phyloP scores from a whole-genome alignment of 192 early-diverging fungal genomes.

The Cladochytrium replicatum region DNA sequence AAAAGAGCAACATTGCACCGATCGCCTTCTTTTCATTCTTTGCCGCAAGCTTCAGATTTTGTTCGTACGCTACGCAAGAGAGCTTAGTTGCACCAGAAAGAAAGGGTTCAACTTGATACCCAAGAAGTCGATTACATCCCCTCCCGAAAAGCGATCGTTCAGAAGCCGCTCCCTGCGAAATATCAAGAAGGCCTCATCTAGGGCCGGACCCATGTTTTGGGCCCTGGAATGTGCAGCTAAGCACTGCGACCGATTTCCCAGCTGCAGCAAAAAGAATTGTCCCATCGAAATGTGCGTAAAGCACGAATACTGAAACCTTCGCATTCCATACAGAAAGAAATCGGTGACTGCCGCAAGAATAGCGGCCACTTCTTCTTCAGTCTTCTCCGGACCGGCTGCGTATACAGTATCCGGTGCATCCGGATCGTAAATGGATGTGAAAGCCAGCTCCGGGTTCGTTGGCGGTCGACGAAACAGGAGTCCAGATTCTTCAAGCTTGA shows the following conservation, averaged over 20 bases:
- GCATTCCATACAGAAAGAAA: conserved; percentile 5
- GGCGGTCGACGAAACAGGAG: conserved; percentile 15
- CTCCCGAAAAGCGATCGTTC: no score
- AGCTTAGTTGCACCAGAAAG: no score
- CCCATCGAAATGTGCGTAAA: conserved; percentile 22
- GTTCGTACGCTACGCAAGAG: no score
- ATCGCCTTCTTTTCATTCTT: no score
- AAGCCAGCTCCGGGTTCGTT: background rate
- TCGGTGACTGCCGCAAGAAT: conserved; percentile 18
- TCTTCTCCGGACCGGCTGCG: no score
- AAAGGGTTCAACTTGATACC: no score
- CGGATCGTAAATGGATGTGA: background rate
- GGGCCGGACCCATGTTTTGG: no score
- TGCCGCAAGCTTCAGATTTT: no score
- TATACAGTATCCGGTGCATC: background rate
- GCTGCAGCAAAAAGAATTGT: conserved; percentile 24
- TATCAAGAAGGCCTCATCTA: no score
- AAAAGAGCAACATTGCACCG: no score
- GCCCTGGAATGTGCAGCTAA: conserved; percentile 23
- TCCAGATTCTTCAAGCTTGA: conserved; percentile 9
- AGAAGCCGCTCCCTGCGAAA: no score
- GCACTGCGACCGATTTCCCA: conserved; percentile 37
- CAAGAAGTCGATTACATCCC: no score
- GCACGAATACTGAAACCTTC: conserved; percentile 22
- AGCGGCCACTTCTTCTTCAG: background rate